Base-by-base conservation (phyloP, 495 filamentous ascomycete species). In the Penicillium subrubescens region DNA sequence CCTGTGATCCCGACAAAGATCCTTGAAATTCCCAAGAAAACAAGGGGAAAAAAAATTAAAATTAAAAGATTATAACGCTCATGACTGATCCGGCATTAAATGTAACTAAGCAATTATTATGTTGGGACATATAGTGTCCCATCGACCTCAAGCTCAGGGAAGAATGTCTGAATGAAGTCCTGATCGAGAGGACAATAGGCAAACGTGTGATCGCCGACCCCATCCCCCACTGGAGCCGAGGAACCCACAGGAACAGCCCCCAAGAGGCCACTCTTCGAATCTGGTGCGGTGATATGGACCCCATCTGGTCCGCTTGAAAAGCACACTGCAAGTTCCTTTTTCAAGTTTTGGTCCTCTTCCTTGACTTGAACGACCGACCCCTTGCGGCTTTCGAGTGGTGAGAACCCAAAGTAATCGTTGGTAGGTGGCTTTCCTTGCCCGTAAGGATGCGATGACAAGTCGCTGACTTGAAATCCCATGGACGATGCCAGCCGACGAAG, bases 91-190 rank as follows among this genome's bases (percentile, higher is more conserved):
- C 12, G 5, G 3, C 5, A 17, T 17, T 6, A 41, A 14, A 14
- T 14, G 12, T 10, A 37, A 37, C 35, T 12, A 17, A 2, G 15
- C 15, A 17, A 41, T 17, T 15, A 41, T 41, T 15, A 41, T 41
- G 14, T 17, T 6, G 37, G 5, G 14, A 41, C 37, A 41, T 5
- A 17, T 15, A 48, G 10, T 12, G 51, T n/a, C 3, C 8, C 27
- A 54, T 54, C 51, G 31, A 1, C 34, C 8, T 7, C 25, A 34
- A 54, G 51, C 27, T 54, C 51, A 21, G 51, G 51, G 23, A 54
- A 54, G 29, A 54, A 54, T 21, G 51, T n/a, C 5, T 34, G 51
- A 54, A 54, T 54, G 15, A 54, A 54, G 1, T 54, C 51, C 15
- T 17, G 27, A 8, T n/a, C 51, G 6, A 54, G 51, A n/a, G 23